Evolutionary conservation across 805 yeast genomes (phyloP).

Genomic region (Monosporozyma aerobia): DNA sequence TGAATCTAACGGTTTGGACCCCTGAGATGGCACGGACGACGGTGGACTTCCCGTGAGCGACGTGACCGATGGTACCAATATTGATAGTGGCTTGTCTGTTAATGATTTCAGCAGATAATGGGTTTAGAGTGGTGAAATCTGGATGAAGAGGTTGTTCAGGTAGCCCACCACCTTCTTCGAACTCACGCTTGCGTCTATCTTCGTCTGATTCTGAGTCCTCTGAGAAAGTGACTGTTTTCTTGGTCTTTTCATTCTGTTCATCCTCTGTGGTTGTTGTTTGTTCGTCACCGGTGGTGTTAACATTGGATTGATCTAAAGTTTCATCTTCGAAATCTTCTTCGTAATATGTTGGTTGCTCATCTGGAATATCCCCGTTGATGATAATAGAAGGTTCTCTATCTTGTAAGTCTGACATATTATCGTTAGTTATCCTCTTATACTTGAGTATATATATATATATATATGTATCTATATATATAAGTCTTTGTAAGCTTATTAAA

Average conservation of each 20-base stretch:
- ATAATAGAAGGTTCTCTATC: slow-evolving; percentile 80
- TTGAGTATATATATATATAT: neutral
- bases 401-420: slow-evolving; percentile 64
- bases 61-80: slow-evolving; percentile 96
- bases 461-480: no score
- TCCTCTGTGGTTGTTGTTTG: slow-evolving; percentile 13
- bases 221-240: slow-evolving; percentile 80
- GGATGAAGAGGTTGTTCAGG: slow-evolving; percentile 94
- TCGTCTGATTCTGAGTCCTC: slow-evolving; percentile 62
- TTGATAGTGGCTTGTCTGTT: slow-evolving; percentile 98
- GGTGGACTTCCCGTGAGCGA: slow-evolving; percentile 90
- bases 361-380: slow-evolving; percentile 49
- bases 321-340: slow-evolving; percentile 22
- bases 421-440: neutral
- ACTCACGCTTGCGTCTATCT: slow-evolving; percentile 71
- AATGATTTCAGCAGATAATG: slow-evolving; percentile 89
- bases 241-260: slow-evolving; percentile 33
- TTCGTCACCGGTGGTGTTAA: slow-evolving; percentile 3
- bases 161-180: slow-evolving; percentile 96
- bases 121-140: slow-evolving; percentile 72
- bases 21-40: slow-evolving; percentile 96
- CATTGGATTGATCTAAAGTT: no score
- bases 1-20: slow-evolving; percentile 97
- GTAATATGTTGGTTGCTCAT: slow-evolving; percentile 33
- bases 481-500: no score